Evolutionary conservation across 108 stramenopile genomes (phyloP), one percentile per base, ranked within the genome.

Genomic region (Fistulifera solaris): DNA sequence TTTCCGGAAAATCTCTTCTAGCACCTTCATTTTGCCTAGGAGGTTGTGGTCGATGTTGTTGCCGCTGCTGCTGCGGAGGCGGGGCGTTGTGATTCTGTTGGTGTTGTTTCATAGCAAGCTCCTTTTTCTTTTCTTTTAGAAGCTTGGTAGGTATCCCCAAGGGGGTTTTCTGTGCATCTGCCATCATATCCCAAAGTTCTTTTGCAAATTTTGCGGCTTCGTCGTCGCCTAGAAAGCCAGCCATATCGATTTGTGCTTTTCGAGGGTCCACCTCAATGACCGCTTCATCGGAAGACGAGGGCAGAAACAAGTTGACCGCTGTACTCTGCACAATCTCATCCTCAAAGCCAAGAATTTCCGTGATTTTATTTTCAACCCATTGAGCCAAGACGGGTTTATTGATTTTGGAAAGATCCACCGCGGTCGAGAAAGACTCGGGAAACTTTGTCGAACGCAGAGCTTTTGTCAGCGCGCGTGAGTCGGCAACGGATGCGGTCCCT

Each of bases 271-370:
- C 75, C 25, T 54, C 27, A 13, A 63, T 40, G 12, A 40, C 54
- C 48, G 19, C 15, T 14, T 43, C 52, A 12, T 11, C 22, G 2
- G 31, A 17, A 12, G 28, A 26, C 2, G 53, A 35, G 2, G 85
- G 85, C 27, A 93, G 56, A 66, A 93, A 93, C 22, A 93, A 53
- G 67, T 93, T 83, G 22, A 81, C 73, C 1, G 87, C 87, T 39
- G 72, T 93, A 25, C 66, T 67, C 18, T 66, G 38, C 0, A 93
- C 90, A 66, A 93, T 93, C 47, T 93, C 90, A 66, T 93, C 90
- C 18, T 93, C 90, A 66, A 93, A 93, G 35, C 90, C 90, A 25
- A 87, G 59, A 14, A 93, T 67, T 17, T 58, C 47, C 4, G 63
- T 61, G 48, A 92, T 62, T 40, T 68, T 62, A 35, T 73, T 54